These are phyloP conservation scores for Hypoxylon sp. DNA, from an alignment of 2,329 filamentous ascomycete species.

Conservation along the genomic window DNA sequence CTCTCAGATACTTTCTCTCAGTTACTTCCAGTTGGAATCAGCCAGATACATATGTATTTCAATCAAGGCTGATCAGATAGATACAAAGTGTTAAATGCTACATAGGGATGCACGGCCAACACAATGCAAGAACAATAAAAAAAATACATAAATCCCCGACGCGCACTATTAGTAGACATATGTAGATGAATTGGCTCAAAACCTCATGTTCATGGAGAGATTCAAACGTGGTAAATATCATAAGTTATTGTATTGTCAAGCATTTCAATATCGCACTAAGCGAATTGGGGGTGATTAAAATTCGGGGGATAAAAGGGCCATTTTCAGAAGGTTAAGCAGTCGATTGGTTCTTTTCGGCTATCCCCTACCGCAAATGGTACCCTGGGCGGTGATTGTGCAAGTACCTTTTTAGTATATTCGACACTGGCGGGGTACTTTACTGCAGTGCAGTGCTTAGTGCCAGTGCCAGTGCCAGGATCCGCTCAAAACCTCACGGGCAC, in stretches of 20 bases:
- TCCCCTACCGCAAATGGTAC: neutral
- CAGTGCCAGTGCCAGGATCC: conserved; percentile 24
- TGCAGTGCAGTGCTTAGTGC: neutral
- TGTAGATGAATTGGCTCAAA: neutral
- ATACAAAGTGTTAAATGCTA: neutral
- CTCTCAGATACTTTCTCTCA: no score
- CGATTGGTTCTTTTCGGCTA: neutral
- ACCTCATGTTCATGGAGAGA: neutral
- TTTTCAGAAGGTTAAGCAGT: neutral
- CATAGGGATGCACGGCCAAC: conserved; percentile 5
- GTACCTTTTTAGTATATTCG: neutral
- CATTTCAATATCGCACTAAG: neutral
- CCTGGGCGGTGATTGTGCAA: neutral
- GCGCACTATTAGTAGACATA: neutral
- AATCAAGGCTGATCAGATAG: no score
- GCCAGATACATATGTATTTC: no score
- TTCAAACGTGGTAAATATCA: neutral
- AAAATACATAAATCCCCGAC: neutral
- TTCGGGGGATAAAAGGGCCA: conserved; percentile 4
- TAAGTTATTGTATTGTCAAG: neutral
- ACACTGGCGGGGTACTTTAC: neutral
- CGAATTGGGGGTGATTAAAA: no score
- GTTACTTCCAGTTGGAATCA: no score
- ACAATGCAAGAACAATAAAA: neutral
- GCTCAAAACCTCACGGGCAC: conserved; percentile 46